Percentiles rank a stretch among this genome's conserved stretches.
Evolutionary conservation across 2,329 filamentous ascomycete species (phyloP).

Genomic region (Epichloe elymi): DNA sequence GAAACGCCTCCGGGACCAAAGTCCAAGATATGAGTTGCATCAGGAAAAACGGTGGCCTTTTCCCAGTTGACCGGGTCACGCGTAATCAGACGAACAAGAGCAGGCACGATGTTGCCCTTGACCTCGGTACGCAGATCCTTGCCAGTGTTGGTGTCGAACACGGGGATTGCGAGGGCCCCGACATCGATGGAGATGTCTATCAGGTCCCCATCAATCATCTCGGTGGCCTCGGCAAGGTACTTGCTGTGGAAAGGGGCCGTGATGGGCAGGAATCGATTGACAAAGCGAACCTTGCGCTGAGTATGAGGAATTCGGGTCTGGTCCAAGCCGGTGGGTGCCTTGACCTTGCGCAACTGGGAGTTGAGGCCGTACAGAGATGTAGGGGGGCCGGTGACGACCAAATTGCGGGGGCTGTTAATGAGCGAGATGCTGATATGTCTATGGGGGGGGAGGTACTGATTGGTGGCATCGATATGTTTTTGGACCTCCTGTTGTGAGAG

Average conservation of each 20-base stretch:
- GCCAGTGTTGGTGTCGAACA: conserved; percentile 83
- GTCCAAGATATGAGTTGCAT: conserved; percentile 87
- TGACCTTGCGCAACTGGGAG: conserved; percentile 87
- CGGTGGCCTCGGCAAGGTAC: conserved; percentile 72
- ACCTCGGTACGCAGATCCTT: conserved; percentile 63
- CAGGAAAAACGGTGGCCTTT: conserved; percentile 78
- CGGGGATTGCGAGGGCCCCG: conserved; percentile 63
- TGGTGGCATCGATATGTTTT: conserved; percentile 92
- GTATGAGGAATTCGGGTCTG: conserved; percentile 91
- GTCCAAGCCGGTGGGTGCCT: conserved; percentile 92
- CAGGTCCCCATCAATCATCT: conserved; percentile 75
- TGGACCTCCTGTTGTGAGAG: conserved; percentile 79
- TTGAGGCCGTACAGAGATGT: conserved; percentile 95
- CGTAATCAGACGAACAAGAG: conserved; percentile 84
- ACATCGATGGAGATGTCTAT: conserved; percentile 67
- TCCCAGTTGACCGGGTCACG: conserved; percentile 94
- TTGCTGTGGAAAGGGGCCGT: conserved; percentile 97
- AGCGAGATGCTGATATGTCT: conserved; percentile 91
- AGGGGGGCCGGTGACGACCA: conserved; percentile 86
- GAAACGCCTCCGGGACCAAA: conserved; percentile 96
- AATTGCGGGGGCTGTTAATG: conserved; percentile 91
- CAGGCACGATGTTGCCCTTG: conserved; percentile 69
- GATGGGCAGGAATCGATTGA: conserved; percentile 93
- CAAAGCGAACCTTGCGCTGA: conserved; percentile 90
- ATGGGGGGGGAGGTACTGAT: conserved; percentile 94